A percentile compares a stretch with the other conserved stretches of the same genome.
phyloP scores from a whole-genome alignment of 2,329 filamentous ascomycete species.

The Thielaviopsis musarum region DNA sequence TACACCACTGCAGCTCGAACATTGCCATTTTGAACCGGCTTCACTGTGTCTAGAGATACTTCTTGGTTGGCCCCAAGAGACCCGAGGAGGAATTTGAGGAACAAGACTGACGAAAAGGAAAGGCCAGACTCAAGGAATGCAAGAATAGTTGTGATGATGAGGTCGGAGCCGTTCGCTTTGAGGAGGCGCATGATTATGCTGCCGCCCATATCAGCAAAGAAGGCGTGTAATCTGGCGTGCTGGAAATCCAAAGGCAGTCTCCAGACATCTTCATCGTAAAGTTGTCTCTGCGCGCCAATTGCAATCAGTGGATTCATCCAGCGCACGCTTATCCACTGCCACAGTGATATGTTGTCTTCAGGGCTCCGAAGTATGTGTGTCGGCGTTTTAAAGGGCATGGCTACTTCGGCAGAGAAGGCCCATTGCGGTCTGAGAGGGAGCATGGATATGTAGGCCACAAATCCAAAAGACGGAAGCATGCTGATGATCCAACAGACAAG shows the following conservation, averaged over 20 bases:
- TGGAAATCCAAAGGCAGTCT: conserved; percentile 65
- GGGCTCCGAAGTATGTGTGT: conserved; percentile 38
- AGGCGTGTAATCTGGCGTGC: conserved; percentile 54
- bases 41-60: neutral
- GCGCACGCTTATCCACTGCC: conserved; percentile 71
- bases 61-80: conserved; percentile 3
- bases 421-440: conserved; percentile 54
- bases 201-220: conserved; percentile 57
- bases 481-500: conserved; percentile 17
- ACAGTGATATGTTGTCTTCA: conserved; percentile 63
- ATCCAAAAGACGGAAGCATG: conserved; percentile 26
- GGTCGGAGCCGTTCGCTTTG: conserved; percentile 62
- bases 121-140: conserved; percentile 42
- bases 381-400: conserved; percentile 26
- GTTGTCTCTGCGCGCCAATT: conserved; percentile 43
- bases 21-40: neutral
- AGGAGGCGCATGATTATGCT: conserved; percentile 55
- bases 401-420: conserved; percentile 39
- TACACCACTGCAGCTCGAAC: conserved; percentile 27
- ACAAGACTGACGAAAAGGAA: conserved; percentile 44
- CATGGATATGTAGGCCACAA: conserved; percentile 36
- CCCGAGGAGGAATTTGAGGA: conserved; percentile 52
- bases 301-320: conserved; percentile 66
- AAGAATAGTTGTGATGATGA: conserved; percentile 49
- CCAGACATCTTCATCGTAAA: conserved; percentile 73